Evolutionary conservation across 176 grass and related monocot genomes (phyloP).

Genomic region (Coix lacrymajobi): DNA sequence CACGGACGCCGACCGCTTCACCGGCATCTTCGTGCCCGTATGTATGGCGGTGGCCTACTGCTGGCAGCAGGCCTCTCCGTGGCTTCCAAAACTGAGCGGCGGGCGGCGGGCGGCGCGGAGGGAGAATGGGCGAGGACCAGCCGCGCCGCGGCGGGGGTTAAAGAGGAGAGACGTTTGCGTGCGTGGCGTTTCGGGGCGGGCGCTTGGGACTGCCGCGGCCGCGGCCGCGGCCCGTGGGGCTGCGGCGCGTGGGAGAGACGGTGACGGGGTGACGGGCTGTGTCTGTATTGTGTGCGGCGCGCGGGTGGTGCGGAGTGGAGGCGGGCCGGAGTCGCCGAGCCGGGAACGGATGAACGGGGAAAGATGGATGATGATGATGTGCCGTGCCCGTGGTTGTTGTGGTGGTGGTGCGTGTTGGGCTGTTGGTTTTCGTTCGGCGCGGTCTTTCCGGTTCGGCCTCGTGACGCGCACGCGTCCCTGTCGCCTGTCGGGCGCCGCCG

Average conservation of each 20-base stretch:
- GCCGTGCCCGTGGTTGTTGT: not conserved
- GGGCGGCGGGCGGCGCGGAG: not conserved
- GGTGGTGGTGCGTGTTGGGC: not conserved
- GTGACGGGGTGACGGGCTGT: not conserved
- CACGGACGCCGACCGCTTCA: slow-evolving; percentile 43
- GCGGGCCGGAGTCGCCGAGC: not conserved
- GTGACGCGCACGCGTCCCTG: slow-evolving; percentile 14
- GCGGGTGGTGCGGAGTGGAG: not conserved
- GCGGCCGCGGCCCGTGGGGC: not conserved
- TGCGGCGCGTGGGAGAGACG: not conserved
- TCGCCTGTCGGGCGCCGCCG: not conserved
- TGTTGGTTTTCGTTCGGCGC: not conserved
- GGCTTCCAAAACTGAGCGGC: slow-evolving; percentile 10
- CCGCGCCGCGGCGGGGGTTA: slow-evolving; percentile 3
- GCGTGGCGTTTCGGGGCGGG: slow-evolving; percentile 4
- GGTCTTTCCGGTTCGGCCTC: not conserved
- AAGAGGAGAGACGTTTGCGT: not conserved
- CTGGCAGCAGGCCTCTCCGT: slow-evolving; percentile 2
- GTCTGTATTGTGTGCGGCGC: not conserved
- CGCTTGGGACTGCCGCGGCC: not conserved
- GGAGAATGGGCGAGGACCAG: not conserved
- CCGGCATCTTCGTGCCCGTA: slow-evolving; percentile 39
- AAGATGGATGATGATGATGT: not conserved
- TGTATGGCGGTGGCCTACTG: not conserved
- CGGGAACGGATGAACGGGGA: not conserved